phyloP scores from a whole-genome alignment of 2,329 filamentous ascomycete species.

The Neoscytalidium dimidiatum region DNA sequence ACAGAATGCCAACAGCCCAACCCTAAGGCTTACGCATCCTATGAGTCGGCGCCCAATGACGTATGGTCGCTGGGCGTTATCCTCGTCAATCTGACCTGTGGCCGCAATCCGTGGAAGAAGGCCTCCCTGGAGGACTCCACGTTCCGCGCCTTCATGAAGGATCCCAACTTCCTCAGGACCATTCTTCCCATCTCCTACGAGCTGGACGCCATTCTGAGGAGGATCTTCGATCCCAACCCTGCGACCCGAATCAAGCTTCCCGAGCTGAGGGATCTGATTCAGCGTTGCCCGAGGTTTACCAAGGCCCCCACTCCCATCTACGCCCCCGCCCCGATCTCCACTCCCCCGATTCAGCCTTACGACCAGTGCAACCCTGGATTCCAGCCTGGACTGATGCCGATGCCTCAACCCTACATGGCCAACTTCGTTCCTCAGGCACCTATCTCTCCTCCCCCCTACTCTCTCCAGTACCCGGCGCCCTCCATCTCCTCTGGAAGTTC shows the following conservation, averaged over 20 bases:
- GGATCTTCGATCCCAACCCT: conserved; percentile 86
- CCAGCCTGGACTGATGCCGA: conserved; percentile 29
- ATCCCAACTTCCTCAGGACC: conserved; percentile 83
- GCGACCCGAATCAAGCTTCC: conserved; percentile 77
- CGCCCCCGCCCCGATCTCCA: conserved; percentile 44
- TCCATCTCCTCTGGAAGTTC: conserved; percentile 40
- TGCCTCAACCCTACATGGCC: conserved; percentile 31
- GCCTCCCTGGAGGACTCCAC: conserved; percentile 92
- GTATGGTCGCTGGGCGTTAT: conserved; percentile 99
- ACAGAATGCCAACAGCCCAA: conserved; percentile 85
- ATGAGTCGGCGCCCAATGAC: conserved; percentile 92
- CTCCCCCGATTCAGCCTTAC: conserved; percentile 46
- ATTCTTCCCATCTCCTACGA: conserved; percentile 91
- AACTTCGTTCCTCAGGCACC: conserved; percentile 34
- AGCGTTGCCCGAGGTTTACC: conserved; percentile 75
- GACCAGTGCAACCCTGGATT: conserved; percentile 30
- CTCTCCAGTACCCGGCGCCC: conserved; percentile 26
- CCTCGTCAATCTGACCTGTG: conserved; percentile 94
- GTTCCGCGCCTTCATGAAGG: conserved; percentile 86
- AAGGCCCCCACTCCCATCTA: conserved; percentile 40
- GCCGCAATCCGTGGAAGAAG: conserved; percentile 98
- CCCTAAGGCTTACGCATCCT: conserved; percentile 71
- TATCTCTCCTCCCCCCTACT: conserved; percentile 30
- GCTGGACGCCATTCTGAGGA: conserved; percentile 81
- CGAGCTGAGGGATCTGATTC: conserved; percentile 76